Conservation (phyloP, 208 protist species). For the Acanthamoeba culbertsoni region DNA sequence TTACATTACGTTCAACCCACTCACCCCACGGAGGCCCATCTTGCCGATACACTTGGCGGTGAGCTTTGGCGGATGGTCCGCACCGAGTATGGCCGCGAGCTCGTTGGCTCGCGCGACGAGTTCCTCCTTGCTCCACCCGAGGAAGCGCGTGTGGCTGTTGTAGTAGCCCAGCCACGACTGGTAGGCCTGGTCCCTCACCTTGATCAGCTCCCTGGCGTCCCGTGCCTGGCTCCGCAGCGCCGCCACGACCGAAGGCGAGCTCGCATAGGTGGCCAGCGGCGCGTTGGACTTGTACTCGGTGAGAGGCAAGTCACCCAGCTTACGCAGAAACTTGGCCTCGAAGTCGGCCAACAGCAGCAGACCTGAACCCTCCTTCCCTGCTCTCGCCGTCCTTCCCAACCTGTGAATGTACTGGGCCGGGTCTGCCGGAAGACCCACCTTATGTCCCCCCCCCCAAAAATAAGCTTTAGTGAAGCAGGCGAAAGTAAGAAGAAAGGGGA, state of each 20-base stretch:
- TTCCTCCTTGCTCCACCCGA: not conserved
- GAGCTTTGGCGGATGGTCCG: not conserved
- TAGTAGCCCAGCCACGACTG: constrained; percentile 23
- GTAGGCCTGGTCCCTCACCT: not conserved
- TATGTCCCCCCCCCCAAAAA: not conserved
- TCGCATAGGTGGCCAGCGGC: not conserved
- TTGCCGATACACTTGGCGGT: not conserved
- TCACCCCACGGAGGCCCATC: not conserved
- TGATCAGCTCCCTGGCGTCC: not conserved
- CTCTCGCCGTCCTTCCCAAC: not conserved
- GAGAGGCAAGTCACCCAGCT: not conserved
- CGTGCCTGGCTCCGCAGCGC: not conserved
- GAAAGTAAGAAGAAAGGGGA: not conserved
- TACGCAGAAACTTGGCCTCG: not conserved
- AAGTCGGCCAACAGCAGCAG: not conserved
- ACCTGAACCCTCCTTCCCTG: not conserved
- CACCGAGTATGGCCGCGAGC: not conserved
- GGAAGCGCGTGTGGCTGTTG: not conserved
- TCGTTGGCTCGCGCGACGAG: constrained; percentile 11
- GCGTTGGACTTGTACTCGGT: not conserved
- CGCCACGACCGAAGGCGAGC: not conserved
- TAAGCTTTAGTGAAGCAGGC: not conserved
- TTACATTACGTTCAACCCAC: not conserved
- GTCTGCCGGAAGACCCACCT: not conserved
- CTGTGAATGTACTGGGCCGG: not conserved